Percentiles rank a stretch among this genome's conserved stretches.
Conservation (phyloP, 2,329 filamentous ascomycete genomes). For the Neophaeococcomyces mojaviensis region DNA sequence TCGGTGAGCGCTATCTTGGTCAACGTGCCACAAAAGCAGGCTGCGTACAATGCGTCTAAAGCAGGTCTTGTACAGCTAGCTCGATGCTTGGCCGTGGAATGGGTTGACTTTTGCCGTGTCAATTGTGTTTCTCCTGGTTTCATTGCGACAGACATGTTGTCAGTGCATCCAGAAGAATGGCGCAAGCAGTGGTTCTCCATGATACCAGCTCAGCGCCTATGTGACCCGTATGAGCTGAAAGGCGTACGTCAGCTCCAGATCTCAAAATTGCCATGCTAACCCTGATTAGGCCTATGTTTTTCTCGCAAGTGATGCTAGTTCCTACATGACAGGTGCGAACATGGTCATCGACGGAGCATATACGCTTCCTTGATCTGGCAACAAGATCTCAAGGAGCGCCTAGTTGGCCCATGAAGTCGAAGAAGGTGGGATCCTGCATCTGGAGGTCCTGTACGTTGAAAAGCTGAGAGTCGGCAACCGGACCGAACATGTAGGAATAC, state of each 20-base stretch:
- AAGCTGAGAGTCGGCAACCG: neutral
- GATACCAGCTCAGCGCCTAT: conserved; percentile 33
- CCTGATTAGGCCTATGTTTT: conserved; percentile 35
- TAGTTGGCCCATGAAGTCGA: conserved; percentile 5
- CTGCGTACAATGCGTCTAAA: conserved; percentile 34
- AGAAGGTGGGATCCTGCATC: conserved; percentile 8
- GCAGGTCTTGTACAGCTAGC: conserved; percentile 32
- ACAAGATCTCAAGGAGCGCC: neutral
- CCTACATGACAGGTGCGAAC: conserved; percentile 42
- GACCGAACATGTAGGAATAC: conserved; percentile 21
- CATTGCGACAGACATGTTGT: conserved; percentile 33
- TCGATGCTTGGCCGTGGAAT: conserved; percentile 33
- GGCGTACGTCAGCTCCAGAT: conserved; percentile 22
- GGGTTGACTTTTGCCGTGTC: conserved; percentile 34
- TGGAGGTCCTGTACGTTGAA: conserved; percentile 5
- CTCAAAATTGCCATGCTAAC: neutral
- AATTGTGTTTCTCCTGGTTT: conserved; percentile 37
- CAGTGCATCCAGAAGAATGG: conserved; percentile 30
- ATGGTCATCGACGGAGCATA: conserved; percentile 43
- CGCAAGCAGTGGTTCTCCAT: conserved; percentile 32
- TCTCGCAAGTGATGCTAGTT: conserved; percentile 37
- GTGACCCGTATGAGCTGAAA: conserved; percentile 33
- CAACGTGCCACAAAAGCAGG: conserved; percentile 34
- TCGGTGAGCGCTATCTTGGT: conserved; percentile 33
- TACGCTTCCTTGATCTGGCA: conserved; percentile 20